Evolutionary conservation across 495 filamentous ascomycete species (phyloP), one percentile per base, ranked within the genome.

Genomic region (Aspergillus sclerotioniger): DNA sequence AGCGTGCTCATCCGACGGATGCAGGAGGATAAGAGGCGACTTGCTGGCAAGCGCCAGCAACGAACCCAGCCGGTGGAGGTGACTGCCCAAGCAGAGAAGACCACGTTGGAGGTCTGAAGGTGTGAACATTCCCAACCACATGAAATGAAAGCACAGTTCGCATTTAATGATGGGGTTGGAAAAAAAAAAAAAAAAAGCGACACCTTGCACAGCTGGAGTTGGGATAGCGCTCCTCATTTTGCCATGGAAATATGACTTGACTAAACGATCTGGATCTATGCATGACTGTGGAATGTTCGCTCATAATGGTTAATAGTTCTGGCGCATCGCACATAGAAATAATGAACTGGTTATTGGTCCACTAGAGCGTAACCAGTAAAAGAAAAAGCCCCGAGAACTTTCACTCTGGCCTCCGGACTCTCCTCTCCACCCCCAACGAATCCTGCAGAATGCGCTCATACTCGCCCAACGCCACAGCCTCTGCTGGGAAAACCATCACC

Each of bases 401-500:
- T 66, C 56, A 70, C 17, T 29, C 33, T 31, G 49, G 45, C 8
- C 54, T 28, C 28, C 44, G 60, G 17, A 68, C 51, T 45, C 67
- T 62, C 13, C 61, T 62, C 25, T 77, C 73, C 2, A 76, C 64
- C 29, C 71, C 70, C 57, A 71, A 63, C 12, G 63, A 54, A 57
- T 75, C 70, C 51, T 62, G 54, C 25, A 77, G 57, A 20, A 73
- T 72, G 8, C 69, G 70, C 70, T 90, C 84, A 75, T 92, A 92
- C 53, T 80, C 78, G 3, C 77, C 78, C 20, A 90, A 58, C 44
- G 85, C 78, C 46, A 92, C 66, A 16, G 82, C 76, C 7, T 84
- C 87, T 6, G 89, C 82, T 6, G 81, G 72, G 77, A 87, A 90
- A 15, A 90, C 61, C 65, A 90, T 71, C 15, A 90, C 67, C 0